Evolutionary conservation across 2,329 filamentous ascomycete genomes (phyloP).

Genomic region (Arthrobotrys conoides): DNA sequence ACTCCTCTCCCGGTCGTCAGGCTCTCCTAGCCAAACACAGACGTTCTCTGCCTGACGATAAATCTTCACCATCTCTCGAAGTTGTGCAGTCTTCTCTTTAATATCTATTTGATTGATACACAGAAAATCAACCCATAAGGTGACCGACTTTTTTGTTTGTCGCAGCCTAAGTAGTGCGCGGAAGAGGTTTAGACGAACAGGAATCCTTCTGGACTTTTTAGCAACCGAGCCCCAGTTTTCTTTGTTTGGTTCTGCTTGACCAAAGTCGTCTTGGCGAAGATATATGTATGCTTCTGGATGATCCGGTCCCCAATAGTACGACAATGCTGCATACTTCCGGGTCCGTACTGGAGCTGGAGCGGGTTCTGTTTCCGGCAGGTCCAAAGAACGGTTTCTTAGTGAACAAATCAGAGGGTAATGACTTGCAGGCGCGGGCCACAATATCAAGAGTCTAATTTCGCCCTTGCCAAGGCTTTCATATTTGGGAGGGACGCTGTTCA

Average conservation of each 20-base stretch:
- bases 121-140: constrained; percentile 8
- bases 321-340: no score
- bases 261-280: background rate
- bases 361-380: no score
- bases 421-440: no score
- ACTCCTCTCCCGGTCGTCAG: background rate
- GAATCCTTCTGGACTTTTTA: background rate
- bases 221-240: background rate
- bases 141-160: background rate
- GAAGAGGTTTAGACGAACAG: constrained; percentile 2
- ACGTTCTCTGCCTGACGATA: constrained; percentile 7
- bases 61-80: constrained; percentile 15
- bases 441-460: no score
- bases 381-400: no score
- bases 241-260: background rate
- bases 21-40: constrained; percentile 8
- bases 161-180: constrained; percentile 15
- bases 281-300: no score
- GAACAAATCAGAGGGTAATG: no score
- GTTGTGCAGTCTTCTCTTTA: constrained; percentile 3
- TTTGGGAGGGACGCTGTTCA: no score
- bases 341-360: no score
- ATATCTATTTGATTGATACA: background rate
- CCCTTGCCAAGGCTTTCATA: no score
- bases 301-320: no score